These are phyloP conservation scores for Nephelium lappaceum DNA, from an alignment of 345 rosid species.

Conservation along the genomic window DNA sequence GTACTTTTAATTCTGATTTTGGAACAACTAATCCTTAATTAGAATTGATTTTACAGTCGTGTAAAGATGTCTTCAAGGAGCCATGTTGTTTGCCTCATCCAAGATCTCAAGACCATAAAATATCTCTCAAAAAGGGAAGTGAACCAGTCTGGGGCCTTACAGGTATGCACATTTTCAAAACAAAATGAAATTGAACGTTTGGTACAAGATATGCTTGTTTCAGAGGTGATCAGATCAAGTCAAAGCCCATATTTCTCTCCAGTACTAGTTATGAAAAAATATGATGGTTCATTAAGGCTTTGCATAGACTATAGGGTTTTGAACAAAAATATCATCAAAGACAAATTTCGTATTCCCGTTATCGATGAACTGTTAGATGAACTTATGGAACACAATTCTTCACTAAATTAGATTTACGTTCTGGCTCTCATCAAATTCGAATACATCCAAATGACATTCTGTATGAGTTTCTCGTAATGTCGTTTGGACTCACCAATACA, in stretches of 20 bases:
- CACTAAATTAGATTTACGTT: neutral
- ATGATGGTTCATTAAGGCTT: slow-evolving; percentile 16
- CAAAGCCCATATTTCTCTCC: slow-evolving; percentile 1
- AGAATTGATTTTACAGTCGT: too few species aligned
- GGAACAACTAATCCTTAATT: too few species aligned
- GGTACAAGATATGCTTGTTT: neutral
- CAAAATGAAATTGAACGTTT: neutral
- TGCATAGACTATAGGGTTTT: neutral
- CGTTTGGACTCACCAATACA: too few species aligned
- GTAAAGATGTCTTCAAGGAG: too few species aligned
- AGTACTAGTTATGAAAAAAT: slow-evolving; percentile 7
- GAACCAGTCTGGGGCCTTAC: too few species aligned
- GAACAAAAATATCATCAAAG: neutral
- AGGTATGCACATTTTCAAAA: too few species aligned
- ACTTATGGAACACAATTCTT: neutral
- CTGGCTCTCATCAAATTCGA: neutral
- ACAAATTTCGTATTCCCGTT: neutral
- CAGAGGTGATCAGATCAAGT: neutral
- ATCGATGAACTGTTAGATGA: neutral
- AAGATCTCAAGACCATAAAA: too few species aligned
- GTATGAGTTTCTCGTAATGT: too few species aligned
- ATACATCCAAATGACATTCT: neutral
- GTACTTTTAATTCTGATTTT: too few species aligned
- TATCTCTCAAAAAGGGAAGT: too few species aligned
- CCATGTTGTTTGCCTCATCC: too few species aligned